Evolutionary conservation across 768 basidiomycete genomes (phyloP).

Genomic region (Cystobasidium tubakii): DNA sequence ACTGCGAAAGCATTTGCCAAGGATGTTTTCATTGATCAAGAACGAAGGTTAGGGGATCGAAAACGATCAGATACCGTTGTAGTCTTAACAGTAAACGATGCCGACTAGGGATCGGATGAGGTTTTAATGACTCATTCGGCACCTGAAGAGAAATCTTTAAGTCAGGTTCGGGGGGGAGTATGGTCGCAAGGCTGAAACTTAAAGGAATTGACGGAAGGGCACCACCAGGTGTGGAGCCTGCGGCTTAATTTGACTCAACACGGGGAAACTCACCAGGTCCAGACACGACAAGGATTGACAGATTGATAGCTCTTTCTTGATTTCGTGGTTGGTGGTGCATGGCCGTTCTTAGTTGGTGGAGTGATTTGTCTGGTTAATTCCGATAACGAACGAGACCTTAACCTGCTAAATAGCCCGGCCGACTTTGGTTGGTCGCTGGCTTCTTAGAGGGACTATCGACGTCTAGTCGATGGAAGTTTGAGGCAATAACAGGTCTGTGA

Average conservation of each 20-base stretch:
- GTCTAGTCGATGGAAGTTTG: too few relatives aligned
- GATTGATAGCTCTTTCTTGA: conserved; percentile 79
- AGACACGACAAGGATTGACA: too few relatives aligned
- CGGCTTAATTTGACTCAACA: conserved; percentile 80
- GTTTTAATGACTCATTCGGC: too few relatives aligned
- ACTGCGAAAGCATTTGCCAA: too few relatives aligned
- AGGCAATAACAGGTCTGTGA: too few relatives aligned
- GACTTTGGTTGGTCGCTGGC: conserved; percentile 51
- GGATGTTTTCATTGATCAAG: too few relatives aligned
- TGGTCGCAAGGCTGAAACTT: conserved; percentile 61
- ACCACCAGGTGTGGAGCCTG: conserved; percentile 72
- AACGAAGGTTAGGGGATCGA: too few relatives aligned
- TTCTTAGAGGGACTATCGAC: too few relatives aligned
- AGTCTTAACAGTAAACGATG: too few relatives aligned
- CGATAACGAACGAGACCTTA: conserved; percentile 90
- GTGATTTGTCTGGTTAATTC: conserved; percentile 97
- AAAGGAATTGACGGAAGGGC: conserved; percentile 78
- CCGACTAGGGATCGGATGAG: too few relatives aligned
- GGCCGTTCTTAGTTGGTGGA: conserved; percentile 84
- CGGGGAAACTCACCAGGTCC: conserved; percentile 74
- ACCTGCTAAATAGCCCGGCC: conserved; percentile 83
- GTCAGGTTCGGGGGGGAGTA: conserved; percentile 55
- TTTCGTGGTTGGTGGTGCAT: conserved; percentile 82
- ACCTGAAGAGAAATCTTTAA: conserved; percentile 85
- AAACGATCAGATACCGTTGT: too few relatives aligned